Evolutionary conservation across 495 filamentous ascomycete genomes (phyloP), one percentile per base, ranked within the genome.

Genomic region (Podospora australis): DNA sequence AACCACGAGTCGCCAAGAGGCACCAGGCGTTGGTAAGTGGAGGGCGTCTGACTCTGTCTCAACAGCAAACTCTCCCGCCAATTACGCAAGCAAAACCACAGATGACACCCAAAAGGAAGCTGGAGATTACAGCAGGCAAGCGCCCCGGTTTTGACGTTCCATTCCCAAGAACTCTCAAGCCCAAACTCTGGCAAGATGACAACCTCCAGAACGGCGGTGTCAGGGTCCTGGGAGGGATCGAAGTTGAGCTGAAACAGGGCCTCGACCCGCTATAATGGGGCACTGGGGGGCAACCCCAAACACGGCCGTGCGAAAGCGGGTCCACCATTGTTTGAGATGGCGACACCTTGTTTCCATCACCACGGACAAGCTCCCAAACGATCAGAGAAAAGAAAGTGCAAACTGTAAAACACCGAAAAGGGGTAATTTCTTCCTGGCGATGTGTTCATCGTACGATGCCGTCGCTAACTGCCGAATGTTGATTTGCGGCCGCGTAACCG

Each of bases 171-270:
- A 36, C 50, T 35, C 52, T 21, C 44, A 46, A 19, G 32, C 32
- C 14, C n/a, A 36, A 30, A 29, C 44, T 14, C 13, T 39, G 44
- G 41, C 48, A 47, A 53, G 30, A 34, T 26, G 29, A 6, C 34
- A 26, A 43, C 39, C 32, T 42, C 39, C 25, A 41, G 35, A 48
- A 40, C 22, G 21, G 30, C 35, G 34, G 39, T 52, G 60, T 56
- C 54, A 54, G 52, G 52, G 39, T 56, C 39, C 50, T 55, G 53
- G 52, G 24, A 39, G 40, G 51, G 44, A 44, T 34, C 36, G 54
- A 50, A 57, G 51, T 13, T 46, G 56, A 58, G 52, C 58, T 70
- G 70, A 69, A 70, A 70, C 67, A 60, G 41, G 53, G 52, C 54
- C 50, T 57, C 64, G 50, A 46, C 52, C 60, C 58, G 52, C 52